phyloP scores from a whole-genome alignment of 495 filamentous ascomycete genomes.

The Xylaria curta region DNA sequence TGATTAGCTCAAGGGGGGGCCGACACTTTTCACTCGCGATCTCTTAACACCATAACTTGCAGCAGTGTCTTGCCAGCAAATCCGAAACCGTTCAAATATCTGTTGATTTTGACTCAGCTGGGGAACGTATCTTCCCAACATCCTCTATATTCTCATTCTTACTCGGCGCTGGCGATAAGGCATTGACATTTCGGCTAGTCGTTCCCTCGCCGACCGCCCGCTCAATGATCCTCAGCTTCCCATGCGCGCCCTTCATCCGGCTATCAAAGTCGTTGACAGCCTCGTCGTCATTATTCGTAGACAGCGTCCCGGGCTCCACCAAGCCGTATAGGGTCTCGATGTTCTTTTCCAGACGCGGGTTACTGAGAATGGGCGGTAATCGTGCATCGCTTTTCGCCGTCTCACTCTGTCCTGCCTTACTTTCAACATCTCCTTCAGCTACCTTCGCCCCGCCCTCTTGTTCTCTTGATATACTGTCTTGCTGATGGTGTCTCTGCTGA shows the following conservation, averaged over 20 bases:
- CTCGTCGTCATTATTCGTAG: constrained; percentile 80
- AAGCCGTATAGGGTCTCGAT: constrained; percentile 73
- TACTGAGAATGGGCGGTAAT: constrained; percentile 59
- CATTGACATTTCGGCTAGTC: constrained; percentile 4
- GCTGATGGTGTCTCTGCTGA: constrained; percentile 15
- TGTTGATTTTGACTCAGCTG: not conserved
- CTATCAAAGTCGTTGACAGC: constrained; percentile 87
- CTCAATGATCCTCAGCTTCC: constrained; percentile 84
- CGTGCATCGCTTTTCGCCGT: constrained; percentile 4
- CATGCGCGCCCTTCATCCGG: constrained; percentile 75
- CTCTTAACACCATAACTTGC: not conserved
- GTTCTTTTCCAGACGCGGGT: constrained; percentile 74
- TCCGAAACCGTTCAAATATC: not conserved
- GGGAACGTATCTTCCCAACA: constrained; percentile 29
- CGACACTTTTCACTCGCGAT: not conserved
- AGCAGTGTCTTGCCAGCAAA: not conserved
- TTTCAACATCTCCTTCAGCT: constrained; percentile 25
- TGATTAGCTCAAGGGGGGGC: not conserved
- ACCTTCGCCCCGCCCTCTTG: not conserved
- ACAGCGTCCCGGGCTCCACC: constrained; percentile 78
- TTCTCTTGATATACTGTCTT: constrained; percentile 23
- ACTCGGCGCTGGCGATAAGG: not conserved
- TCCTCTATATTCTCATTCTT: constrained; percentile 46
- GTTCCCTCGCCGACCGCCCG: constrained; percentile 67
- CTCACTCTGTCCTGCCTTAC: not conserved